Conservation (phyloP, 805 yeast species). For the Candida saitoana region DNA sequence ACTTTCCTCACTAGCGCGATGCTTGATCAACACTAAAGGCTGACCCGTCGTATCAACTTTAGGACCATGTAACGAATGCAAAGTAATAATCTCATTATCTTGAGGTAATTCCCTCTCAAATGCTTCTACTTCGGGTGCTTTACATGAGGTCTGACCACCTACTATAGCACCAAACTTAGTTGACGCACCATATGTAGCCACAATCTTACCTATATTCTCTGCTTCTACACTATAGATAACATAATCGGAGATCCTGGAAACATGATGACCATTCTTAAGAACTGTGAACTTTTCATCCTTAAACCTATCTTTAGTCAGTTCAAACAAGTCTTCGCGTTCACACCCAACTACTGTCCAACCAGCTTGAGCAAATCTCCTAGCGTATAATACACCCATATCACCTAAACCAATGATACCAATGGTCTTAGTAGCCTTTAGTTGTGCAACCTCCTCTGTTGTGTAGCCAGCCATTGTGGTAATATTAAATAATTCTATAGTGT, state of each 20-base stretch:
- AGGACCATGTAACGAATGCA: conserved; percentile 96
- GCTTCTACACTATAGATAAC: conserved; percentile 93
- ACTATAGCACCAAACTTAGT: conserved; percentile 85
- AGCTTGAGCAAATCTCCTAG: conserved; percentile 66
- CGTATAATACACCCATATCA: conserved; percentile 93
- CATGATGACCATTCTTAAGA: conserved; percentile 75
- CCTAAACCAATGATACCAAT: conserved; percentile 95
- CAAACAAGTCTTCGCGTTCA: conserved; percentile 67
- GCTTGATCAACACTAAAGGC: conserved; percentile 83
- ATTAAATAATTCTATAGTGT: too few relatives aligned
- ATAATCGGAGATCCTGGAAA: conserved; percentile 77
- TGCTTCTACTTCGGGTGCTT: conserved; percentile 82
- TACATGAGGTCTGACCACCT: conserved; percentile 98
- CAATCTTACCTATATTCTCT: conserved; percentile 71
- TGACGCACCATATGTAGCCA: conserved; percentile 74
- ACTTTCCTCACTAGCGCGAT: conserved; percentile 55
- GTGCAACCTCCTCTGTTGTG: conserved; percentile 8
- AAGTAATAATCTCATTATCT: conserved; percentile 78
- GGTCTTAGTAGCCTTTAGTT: conserved; percentile 36
- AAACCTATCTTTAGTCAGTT: conserved; percentile 38
- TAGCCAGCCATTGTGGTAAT: neutral
- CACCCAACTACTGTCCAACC: conserved; percentile 92
- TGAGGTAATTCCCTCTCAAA: conserved; percentile 70
- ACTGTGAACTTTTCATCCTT: conserved; percentile 48
- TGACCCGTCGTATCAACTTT: conserved; percentile 84